Base-by-base conservation (phyloP, 2,329 filamentous ascomycete genomes). In the Fusarium udum region DNA sequence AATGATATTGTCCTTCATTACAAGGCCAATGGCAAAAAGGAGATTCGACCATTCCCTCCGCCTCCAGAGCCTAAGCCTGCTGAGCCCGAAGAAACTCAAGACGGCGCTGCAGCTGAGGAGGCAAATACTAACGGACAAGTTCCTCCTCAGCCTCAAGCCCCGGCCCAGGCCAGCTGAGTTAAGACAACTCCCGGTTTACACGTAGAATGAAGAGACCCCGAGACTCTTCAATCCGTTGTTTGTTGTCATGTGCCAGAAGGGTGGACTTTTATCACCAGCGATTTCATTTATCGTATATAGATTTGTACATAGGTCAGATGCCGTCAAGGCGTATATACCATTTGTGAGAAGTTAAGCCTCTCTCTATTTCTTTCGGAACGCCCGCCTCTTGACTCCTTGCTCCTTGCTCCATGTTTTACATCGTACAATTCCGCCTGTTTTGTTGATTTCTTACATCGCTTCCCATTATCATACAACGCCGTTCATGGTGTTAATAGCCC, bases 1-100 rank as follows among this genome's bases (percentile, higher is more conserved):
- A 95, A 93, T 77, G 96, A 99, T 82, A 93, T 99, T 73, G 84
- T 97, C 60, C 86, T 99, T 56, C 90, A 94, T 79, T 99, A 99
- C 86, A 97, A 95, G 80, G 88, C 93, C 58, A 99, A 98, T 77
- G 95, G 95, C n/a, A 91, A 90, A 78, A 95, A 94, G 82, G 86
- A 89, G 68, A 85, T 90, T 58, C 82, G 82, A 9, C 82, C 82
- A n/a, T 77, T 79, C 61, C 78, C 74, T 32, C 70, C 75, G 9
- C 59, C 75, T 36, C 67, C 72, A 24, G 57, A 64, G 26, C 64
- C 59, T n/a, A 70, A 76, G 40, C 42, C 75, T 43, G 69, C 60
- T 37, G 74, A 78, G 36, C 52, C 73, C n/a, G 75, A 75, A 39
- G 74, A 76, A 26, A 49, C 64, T 4, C 64, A 74, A 42, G 77